Evolutionary conservation across 2,329 filamentous ascomycete genomes (phyloP), one percentile per base, ranked within the genome.

Genomic region (Tympanopsis confertula): DNA sequence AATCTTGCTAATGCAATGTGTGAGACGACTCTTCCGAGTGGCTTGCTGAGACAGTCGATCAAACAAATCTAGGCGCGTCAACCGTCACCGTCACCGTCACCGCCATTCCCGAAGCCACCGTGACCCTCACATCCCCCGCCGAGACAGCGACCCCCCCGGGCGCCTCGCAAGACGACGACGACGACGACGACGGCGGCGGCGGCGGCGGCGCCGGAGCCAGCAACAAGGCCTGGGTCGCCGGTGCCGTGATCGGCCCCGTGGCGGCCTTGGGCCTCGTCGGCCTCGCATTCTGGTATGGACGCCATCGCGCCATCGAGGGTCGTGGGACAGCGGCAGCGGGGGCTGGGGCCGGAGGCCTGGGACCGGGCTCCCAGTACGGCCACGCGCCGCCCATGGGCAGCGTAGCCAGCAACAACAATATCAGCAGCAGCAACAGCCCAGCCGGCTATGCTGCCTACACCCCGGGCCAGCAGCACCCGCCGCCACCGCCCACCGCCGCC

Each of bases 271-370:
- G 22, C 22, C n/a, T 26, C 22, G n/a, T 26, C 22, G 22, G 22
- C 7, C 22, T 26, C 22, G 22, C 22, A 26, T 26, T 26, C 22
- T 26, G 22, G 22, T 26, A 26, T 26, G 22, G 22, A 26, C 22
- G 22, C 22, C 12, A 24, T 22, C 14, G 35, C 33, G 32, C 22
- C 35, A 19, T 30, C 37, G 30, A 35, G 19, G 3, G 33, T 20
- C 33, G 24, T n/a, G 32, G 35, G 33, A 15, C 37, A 35, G 17
- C 30, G 36, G 5, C 20, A 35, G 28, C 28, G 35, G 4, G 14
- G 36, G 37, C 35, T 17, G 36, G 28, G 39, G 18, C 39, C 30
- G 12, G n/a, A 18, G 13, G 30, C 5, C 19, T 37, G 17, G 14
- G 35, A n/a, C n/a, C n/a, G n/a, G n/a, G n/a, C n/a, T n/a, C n/a